Evolutionary conservation across 2,329 filamentous ascomycete genomes (phyloP).

Genomic region (Trichophyton schoenleinii): DNA sequence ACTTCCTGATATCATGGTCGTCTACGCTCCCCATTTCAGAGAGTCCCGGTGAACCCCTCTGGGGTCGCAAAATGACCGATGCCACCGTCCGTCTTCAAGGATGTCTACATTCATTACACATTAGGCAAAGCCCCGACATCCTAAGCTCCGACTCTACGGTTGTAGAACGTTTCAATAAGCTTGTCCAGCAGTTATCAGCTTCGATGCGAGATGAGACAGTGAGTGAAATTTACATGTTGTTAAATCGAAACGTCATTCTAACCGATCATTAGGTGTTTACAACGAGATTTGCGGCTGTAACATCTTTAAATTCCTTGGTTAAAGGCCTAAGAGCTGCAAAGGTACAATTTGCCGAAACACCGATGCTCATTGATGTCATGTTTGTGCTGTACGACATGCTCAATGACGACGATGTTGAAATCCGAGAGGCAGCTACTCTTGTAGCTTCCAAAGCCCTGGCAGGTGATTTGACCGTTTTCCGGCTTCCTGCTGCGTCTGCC

Average conservation of each 20-base stretch:
- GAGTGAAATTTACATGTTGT: slow-evolving; percentile 10
- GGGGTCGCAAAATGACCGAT: slow-evolving; percentile 28
- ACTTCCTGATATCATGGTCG: slow-evolving; percentile 11
- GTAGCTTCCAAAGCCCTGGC: slow-evolving; percentile 28
- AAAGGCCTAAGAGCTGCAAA: slow-evolving; percentile 31
- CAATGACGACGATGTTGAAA: slow-evolving; percentile 85
- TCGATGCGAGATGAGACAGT: slow-evolving; percentile 33
- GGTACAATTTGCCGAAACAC: slow-evolving; percentile 16
- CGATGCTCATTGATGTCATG: slow-evolving; percentile 42
- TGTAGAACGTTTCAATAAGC: slow-evolving; percentile 17
- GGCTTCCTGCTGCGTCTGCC: slow-evolving; percentile 38
- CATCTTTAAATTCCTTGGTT: slow-evolving; percentile 25
- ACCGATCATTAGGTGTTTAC: slow-evolving; percentile 24
- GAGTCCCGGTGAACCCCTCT: slow-evolving; percentile 15
- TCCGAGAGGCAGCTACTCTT: slow-evolving; percentile 51
- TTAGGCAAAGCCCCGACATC: neutral
- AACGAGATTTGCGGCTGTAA: slow-evolving; percentile 27
- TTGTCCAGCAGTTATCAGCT: slow-evolving; percentile 25
- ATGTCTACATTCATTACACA: slow-evolving; percentile 23
- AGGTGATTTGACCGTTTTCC: slow-evolving; percentile 5
- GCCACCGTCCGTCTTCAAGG: slow-evolving; percentile 27
- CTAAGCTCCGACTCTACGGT: neutral
- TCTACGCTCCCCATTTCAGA: slow-evolving; percentile 6
- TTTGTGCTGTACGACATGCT: slow-evolving; percentile 61
- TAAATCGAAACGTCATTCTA: neutral